These are phyloP conservation scores for Salix dunnii DNA, from an alignment of 345 rosid genomes.

Conservation along the genomic window DNA sequence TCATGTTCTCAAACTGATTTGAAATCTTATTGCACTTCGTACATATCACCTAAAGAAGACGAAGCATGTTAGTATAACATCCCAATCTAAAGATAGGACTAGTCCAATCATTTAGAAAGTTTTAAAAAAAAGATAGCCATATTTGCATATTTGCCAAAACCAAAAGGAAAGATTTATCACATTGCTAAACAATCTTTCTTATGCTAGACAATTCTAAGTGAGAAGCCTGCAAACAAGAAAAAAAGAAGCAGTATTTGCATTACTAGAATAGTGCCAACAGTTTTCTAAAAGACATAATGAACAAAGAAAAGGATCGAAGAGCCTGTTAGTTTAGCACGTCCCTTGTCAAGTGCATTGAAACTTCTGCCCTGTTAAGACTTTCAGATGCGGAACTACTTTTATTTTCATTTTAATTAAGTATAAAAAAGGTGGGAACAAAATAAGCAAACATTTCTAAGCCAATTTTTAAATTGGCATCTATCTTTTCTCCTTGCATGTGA, in stretches of 20 bases:
- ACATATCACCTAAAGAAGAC: constrained; percentile 60
- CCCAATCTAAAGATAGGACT: background rate
- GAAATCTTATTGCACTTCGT: constrained; percentile 68
- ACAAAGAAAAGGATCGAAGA: background rate
- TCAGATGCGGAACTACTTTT: background rate
- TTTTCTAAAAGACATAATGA: background rate
- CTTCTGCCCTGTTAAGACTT: background rate
- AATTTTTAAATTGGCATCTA: background rate
- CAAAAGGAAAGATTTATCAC: background rate
- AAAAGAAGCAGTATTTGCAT: background rate
- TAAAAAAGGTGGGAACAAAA: background rate
- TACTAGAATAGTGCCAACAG: background rate
- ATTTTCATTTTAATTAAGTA: background rate
- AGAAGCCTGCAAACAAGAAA: background rate
- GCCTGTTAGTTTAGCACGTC: background rate
- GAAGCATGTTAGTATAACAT: constrained; percentile 15
- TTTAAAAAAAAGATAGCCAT: background rate
- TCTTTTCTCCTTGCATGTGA: background rate
- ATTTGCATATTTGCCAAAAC: background rate
- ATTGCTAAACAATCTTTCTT: background rate
- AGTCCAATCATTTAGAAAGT: background rate
- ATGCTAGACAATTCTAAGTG: background rate
- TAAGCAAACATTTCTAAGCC: background rate
- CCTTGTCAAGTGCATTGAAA: background rate
- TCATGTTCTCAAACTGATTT: constrained; percentile 88